Evolutionary conservation across 2,329 filamentous ascomycete genomes (phyloP).

Genomic region (Monosporascus cannonballus): DNA sequence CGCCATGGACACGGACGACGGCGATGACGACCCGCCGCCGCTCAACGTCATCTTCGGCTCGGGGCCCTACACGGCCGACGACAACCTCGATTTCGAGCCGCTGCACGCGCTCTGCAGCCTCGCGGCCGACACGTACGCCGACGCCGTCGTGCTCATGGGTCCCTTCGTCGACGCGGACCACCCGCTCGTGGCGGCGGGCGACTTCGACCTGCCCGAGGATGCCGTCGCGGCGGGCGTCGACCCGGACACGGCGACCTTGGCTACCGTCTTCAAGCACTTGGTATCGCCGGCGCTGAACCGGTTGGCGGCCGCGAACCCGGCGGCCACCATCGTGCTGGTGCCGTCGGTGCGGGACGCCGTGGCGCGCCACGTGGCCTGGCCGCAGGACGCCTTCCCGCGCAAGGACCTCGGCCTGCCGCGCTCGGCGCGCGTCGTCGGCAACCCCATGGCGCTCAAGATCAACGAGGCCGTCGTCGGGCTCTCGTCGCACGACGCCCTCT

Average conservation of each 20-base stretch:
- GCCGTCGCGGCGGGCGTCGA: constrained; percentile 62
- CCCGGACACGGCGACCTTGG: constrained; percentile 72
- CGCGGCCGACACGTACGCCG: constrained; percentile 67
- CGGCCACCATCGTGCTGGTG: constrained; percentile 73
- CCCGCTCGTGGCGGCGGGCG: constrained; percentile 73
- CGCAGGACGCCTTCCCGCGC: constrained; percentile 50
- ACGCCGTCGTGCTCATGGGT: constrained; percentile 73
- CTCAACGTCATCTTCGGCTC: constrained; percentile 72
- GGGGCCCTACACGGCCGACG: constrained; percentile 88
- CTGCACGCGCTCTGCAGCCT: constrained; percentile 74
- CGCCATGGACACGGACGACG: constrained; percentile 52
- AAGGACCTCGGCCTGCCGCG: constrained; percentile 66
- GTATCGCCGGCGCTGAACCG: constrained; percentile 68
- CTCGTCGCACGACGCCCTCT: constrained; percentile 77
- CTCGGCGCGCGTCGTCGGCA: constrained; percentile 64
- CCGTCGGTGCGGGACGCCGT: constrained; percentile 70
- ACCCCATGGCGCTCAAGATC: constrained; percentile 81
- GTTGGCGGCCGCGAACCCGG: constrained; percentile 63
- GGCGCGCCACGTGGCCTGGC: constrained; percentile 64
- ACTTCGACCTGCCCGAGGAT: constrained; percentile 69
- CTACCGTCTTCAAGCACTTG: constrained; percentile 75
- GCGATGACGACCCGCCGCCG: constrained; percentile 48
- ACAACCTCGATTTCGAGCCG: constrained; percentile 86
- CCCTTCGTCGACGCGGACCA: constrained; percentile 93
- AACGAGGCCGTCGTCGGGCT: constrained; percentile 84